phyloP scores from a whole-genome alignment of 2,329 filamentous ascomycete genomes.

The Beauveria australis region DNA sequence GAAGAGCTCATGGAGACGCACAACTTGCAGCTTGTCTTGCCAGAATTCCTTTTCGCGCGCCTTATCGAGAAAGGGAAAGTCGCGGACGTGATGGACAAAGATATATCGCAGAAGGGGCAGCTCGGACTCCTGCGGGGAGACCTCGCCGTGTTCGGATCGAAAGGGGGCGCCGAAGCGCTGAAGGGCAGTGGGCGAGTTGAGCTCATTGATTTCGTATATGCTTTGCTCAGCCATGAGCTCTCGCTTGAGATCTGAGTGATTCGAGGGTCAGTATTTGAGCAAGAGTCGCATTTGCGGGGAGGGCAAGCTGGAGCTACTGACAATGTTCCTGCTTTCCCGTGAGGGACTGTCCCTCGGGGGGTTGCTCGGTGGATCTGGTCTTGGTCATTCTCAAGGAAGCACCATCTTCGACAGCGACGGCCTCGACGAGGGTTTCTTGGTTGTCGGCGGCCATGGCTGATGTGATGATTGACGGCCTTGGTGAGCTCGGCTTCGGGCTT shows the following conservation, averaged over 20 bases:
- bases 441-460: conserved; percentile 22
- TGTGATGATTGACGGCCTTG: neutral
- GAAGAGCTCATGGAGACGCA: conserved; percentile 37
- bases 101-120: conserved; percentile 91
- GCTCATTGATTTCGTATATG: conserved; percentile 79
- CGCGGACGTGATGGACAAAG: conserved; percentile 94
- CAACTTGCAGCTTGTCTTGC: conserved; percentile 95
- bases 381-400: conserved; percentile 12
- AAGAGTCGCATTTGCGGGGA: neutral
- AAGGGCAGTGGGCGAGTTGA: conserved; percentile 89
- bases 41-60: conserved; percentile 98
- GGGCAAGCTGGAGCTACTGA: conserved; percentile 34
- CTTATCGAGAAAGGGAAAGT: conserved; percentile 96
- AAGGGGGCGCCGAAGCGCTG: conserved; percentile 95
- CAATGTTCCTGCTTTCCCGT: conserved; percentile 98
- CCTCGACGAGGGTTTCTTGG: conserved; percentile 17
- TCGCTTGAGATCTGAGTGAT: conserved; percentile 72
- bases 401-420: conserved; percentile 15
- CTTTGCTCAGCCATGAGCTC: conserved; percentile 90
- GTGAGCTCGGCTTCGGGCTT: neutral
- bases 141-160: conserved; percentile 83
- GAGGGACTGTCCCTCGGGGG: conserved; percentile 44
- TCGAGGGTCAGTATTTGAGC: conserved; percentile 9
- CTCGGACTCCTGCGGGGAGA: conserved; percentile 87
- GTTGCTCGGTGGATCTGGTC: conserved; percentile 14